Conservation (phyloP, 208 protist species). For the Crithidia acanthocephali region DNA sequence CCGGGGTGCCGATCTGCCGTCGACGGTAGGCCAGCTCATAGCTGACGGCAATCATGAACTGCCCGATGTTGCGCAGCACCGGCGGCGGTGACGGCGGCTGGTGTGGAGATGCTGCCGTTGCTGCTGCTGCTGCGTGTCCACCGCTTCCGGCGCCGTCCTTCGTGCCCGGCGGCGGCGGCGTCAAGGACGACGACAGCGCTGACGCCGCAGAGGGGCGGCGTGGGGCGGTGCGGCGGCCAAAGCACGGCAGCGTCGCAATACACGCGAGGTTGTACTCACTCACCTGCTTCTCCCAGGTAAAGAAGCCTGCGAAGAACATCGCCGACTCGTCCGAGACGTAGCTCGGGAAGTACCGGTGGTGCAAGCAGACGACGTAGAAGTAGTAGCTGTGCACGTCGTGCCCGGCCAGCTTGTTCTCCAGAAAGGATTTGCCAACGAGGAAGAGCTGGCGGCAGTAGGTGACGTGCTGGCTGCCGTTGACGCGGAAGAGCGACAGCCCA, state of each 20-base stretch:
- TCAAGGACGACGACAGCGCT: too few relatives aligned
- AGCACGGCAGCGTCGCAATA: constrained; percentile 98
- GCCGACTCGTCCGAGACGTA: constrained; percentile 63
- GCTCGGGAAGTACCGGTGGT: constrained; percentile 74
- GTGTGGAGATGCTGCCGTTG: constrained; percentile 1
- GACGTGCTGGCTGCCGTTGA: constrained; percentile 78
- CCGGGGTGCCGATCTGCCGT: constrained; percentile 95
- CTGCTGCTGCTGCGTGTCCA: too few relatives aligned
- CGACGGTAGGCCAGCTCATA: constrained; percentile 98
- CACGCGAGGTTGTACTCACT: constrained; percentile 98
- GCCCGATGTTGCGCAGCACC: constrained; percentile 87
- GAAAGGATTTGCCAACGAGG: constrained; percentile 88
- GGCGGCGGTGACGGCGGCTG: constrained; percentile 1
- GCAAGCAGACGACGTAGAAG: constrained; percentile 89
- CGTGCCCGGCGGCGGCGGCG: too few relatives aligned
- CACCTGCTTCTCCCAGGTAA: constrained; percentile 97
- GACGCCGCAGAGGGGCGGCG: constrained; percentile 1
- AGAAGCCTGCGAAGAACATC: constrained; percentile 97
- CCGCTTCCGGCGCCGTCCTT: too few relatives aligned
- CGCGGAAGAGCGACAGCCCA: constrained; percentile 81
- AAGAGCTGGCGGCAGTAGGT: constrained; percentile 89
- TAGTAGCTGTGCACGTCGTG: constrained; percentile 90
- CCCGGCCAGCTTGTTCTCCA: constrained; percentile 90
- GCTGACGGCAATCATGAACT: constrained; percentile 97
- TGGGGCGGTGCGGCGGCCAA: constrained; percentile 38